Percentiles rank a stretch among this genome's conserved stretches.
These are phyloP conservation scores for Musa troglodytarum DNA, from an alignment of 176 grass and related monocot genomes.

Conservation along the genomic window DNA sequence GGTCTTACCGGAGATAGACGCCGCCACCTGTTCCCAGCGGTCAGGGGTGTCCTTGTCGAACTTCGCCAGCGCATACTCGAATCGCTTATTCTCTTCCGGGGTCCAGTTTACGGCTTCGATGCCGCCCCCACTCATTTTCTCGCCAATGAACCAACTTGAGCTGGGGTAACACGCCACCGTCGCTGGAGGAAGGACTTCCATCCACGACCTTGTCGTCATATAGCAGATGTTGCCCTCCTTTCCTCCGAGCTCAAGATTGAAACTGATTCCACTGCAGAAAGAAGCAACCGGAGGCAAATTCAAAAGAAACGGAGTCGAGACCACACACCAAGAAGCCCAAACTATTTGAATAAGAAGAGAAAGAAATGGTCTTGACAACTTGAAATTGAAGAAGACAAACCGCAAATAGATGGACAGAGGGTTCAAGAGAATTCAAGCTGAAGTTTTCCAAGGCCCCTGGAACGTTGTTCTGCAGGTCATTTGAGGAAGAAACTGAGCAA, in stretches of 20 bases:
- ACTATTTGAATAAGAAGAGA: too few relatives aligned
- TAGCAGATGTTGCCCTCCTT: neutral
- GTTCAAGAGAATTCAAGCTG: neutral
- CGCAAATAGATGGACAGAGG: neutral
- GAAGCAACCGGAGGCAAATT: too few relatives aligned
- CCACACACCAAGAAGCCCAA: too few relatives aligned
- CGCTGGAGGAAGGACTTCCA: slow-evolving; percentile 19
- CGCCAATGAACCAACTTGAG: slow-evolving; percentile 5
- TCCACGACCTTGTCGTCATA: slow-evolving; percentile 15
- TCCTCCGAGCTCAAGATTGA: neutral
- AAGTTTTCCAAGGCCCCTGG: too few relatives aligned
- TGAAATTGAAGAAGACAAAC: too few relatives aligned
- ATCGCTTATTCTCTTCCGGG: slow-evolving; percentile 20
- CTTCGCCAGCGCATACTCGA: slow-evolving; percentile 23
- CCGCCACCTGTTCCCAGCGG: slow-evolving; percentile 17
- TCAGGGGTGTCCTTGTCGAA: slow-evolving; percentile 10
- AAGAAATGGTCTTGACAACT: too few relatives aligned
- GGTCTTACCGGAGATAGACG: slow-evolving; percentile 18
- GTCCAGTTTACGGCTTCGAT: slow-evolving; percentile 6
- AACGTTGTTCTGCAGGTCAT: too few relatives aligned
- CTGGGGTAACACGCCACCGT: neutral
- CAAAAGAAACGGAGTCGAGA: too few relatives aligned
- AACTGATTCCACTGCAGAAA: neutral
- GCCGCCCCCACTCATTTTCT: slow-evolving; percentile 1
- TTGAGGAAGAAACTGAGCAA: too few relatives aligned